These are phyloP conservation scores for Phragmites australis DNA, from an alignment of 176 grass and related monocot species.

Conservation along the genomic window DNA sequence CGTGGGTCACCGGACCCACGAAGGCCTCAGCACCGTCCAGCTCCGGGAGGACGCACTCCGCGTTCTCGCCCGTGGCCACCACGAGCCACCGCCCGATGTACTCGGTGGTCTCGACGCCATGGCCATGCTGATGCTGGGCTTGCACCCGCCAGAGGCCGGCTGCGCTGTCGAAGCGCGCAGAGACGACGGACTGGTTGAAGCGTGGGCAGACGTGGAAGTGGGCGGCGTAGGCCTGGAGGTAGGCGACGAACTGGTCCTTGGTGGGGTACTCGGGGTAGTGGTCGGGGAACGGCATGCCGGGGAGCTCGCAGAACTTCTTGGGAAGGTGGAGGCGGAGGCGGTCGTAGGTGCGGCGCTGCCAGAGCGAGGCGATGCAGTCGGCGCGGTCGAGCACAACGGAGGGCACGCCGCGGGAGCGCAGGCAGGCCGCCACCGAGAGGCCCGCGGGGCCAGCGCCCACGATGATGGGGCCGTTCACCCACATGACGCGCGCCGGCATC, in stretches of 20 bases:
- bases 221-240: conserved; percentile 28
- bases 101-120: not conserved
- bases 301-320: conserved; percentile 40
- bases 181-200: conserved; percentile 15
- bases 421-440: too few relatives aligned
- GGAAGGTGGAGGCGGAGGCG: conserved; percentile 47
- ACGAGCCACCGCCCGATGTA: conserved; percentile 33
- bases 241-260: conserved; percentile 35
- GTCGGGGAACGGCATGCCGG: conserved; percentile 24
- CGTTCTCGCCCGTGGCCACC: conserved; percentile 55
- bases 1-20: conserved; percentile 23
- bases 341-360: conserved; percentile 44
- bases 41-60: conserved; percentile 13
- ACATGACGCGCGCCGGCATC: not conserved
- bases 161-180: conserved; percentile 5
- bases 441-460: too few relatives aligned
- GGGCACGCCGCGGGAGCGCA: not conserved
- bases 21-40: conserved; percentile 16
- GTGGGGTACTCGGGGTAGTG: conserved; percentile 36
- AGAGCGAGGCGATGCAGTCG: conserved; percentile 37
- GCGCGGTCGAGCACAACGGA: conserved; percentile 31
- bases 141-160: conserved; percentile 11
- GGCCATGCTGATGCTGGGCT: not conserved
- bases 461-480: conserved; percentile 43
- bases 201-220: conserved; percentile 3